Evolutionary conservation across 345 rosid genomes (phyloP), one percentile per base, ranked within the genome.

Genomic region (Eucalyptus brandiana): DNA sequence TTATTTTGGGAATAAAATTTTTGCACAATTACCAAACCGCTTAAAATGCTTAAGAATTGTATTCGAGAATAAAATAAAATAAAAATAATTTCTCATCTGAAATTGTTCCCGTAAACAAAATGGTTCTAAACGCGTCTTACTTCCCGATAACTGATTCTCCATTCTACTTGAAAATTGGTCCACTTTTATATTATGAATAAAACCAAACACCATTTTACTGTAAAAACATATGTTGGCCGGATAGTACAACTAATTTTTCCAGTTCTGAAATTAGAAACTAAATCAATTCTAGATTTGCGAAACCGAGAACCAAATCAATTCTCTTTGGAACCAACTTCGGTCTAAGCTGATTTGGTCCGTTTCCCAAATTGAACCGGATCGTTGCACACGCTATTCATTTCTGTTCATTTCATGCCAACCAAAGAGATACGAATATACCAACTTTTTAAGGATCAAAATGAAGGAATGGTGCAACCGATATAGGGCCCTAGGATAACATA

Each of bases 91-190:
- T 53, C 4, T 53, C 4, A 53, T 53, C 0, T 7, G 0, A 53
- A 53, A 53, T 19, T 53, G 0, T 53, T 19, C 2, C 1, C 23
- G 23, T 0, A 8, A 51, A 53, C 0, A 19, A 1, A 53, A 53
- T 7, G 1, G 2, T 19, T 19, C 2, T 4, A 8, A 53, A 53
- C 10, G 1, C 0, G 10, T 0, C 56, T 53, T 5, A 6, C 26
- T 72, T 34, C 14, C 10, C 3, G 6, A 18, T 10, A 69, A 34
- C 14, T 4, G 3, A 17, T 34, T 72, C 44, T 72, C 26, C 4
- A 12, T 72, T 34, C 26, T 5, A 72, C 26, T 2, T 6, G 14
- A 6, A 72, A 72, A 19, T 13, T 2, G 2, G 24, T 24, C 83
- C 45, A 19, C 23, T 37, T 17, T 72, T 72, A 69, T 69, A 17